phyloP scores from a whole-genome alignment of 1,284 basidiomycete species.

The Uromyces viciae-fabae region DNA sequence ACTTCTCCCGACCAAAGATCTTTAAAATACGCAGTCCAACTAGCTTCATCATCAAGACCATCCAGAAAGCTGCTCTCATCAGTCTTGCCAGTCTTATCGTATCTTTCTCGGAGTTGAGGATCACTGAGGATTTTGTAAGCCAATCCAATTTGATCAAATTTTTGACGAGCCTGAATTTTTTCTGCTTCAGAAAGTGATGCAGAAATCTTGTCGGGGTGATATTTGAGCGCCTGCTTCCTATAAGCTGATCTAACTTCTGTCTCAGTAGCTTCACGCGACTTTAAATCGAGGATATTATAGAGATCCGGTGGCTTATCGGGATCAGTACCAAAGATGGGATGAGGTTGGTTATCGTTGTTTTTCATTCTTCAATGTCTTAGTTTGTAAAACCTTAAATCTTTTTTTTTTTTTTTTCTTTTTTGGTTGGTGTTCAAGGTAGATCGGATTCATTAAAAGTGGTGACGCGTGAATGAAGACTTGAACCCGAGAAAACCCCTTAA shows the following conservation, averaged over 20 bases:
- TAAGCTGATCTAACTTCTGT: slow-evolving; percentile 27
- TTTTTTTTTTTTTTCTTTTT: too few species aligned
- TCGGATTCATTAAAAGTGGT: too few species aligned
- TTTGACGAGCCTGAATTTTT: slow-evolving; percentile 8
- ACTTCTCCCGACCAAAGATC: slow-evolving; percentile 43
- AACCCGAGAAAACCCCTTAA: too few species aligned
- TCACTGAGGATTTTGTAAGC: slow-evolving; percentile 42
- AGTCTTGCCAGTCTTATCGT: slow-evolving; percentile 22
- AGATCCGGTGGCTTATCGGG: slow-evolving; percentile 3
- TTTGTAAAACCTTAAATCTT: too few species aligned
- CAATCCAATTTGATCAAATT: slow-evolving; percentile 30
- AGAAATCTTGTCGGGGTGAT: slow-evolving; percentile 39
- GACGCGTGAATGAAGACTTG: too few species aligned
- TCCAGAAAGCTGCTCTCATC: slow-evolving; percentile 2
- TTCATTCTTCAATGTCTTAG: too few species aligned
- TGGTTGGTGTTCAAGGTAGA: too few species aligned
- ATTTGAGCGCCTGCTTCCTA: slow-evolving; percentile 25
- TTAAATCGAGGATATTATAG: slow-evolving; percentile 12
- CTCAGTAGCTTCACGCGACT: background rate
- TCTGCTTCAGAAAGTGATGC: background rate
- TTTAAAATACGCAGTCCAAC: slow-evolving; percentile 42
- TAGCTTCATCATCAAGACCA: slow-evolving; percentile 13
- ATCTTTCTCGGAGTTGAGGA: background rate
- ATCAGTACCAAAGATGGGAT: background rate
- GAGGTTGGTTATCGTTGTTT: too few species aligned